A percentile compares a stretch with the other conserved stretches of the same genome.
Conservation (phyloP, 805 yeast genomes). For the Starmerella potacharoeniae region DNA sequence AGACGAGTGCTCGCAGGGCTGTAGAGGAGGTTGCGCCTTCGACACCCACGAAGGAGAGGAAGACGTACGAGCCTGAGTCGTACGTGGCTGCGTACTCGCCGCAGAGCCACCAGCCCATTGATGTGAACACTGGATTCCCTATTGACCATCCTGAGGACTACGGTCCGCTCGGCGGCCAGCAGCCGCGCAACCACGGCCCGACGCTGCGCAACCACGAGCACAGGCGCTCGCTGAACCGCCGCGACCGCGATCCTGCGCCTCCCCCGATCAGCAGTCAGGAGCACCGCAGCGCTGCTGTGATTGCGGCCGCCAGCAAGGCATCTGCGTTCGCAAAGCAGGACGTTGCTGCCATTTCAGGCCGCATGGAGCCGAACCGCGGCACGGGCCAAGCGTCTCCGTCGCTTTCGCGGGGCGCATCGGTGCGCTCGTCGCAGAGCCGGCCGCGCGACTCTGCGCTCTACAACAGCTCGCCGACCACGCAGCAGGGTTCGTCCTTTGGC, state of each 20-base stretch:
- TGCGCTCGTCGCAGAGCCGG: background rate
- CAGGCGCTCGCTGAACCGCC: background rate
- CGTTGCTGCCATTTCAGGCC: slow-evolving; percentile 16
- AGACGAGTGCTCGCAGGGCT: slow-evolving; percentile 1
- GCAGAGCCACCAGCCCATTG: slow-evolving; percentile 15
- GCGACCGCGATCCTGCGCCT: slow-evolving; percentile 2
- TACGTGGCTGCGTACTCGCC: background rate
- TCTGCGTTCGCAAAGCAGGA: slow-evolving; percentile 19
- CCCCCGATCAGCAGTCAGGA: slow-evolving; percentile 2
- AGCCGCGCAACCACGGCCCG: slow-evolving; percentile 1
- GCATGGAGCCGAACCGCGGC: background rate
- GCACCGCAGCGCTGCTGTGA: slow-evolving; percentile 18
- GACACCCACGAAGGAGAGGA: background rate
- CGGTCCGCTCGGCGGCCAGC: background rate
- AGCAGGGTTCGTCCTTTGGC: background rate
- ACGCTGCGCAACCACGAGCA: slow-evolving; percentile 6
- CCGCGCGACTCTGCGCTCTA: background rate
- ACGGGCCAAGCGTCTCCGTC: slow-evolving; percentile 1
- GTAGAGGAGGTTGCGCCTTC: background rate
- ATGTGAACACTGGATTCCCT: slow-evolving; percentile 19
- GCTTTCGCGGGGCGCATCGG: slow-evolving; percentile 3
- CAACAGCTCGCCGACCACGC: background rate
- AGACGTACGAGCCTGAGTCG: background rate
- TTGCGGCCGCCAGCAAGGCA: slow-evolving; percentile 19
- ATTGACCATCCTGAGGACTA: slow-evolving; percentile 2